A percentile compares a stretch with the other conserved stretches of the same genome.
Conservation (phyloP, 2,329 filamentous ascomycete species). For the Neophaeococcomyces mojaviensis region DNA sequence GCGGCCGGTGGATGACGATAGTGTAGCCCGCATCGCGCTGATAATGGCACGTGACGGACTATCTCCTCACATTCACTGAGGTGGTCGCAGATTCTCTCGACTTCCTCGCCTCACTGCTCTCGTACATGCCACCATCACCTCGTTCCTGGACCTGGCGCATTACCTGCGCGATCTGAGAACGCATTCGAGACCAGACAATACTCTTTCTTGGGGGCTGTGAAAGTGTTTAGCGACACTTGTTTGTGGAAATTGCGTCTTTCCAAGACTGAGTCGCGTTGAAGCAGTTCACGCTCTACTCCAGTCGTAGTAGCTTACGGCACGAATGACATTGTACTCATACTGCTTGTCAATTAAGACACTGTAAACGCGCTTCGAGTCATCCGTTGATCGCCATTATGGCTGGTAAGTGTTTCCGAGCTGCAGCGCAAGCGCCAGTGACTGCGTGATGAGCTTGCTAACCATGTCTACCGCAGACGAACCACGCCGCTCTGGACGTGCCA, state of each 20-base stretch:
- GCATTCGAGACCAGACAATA: too few species aligned
- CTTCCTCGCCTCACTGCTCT: too few species aligned
- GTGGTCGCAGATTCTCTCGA: too few species aligned
- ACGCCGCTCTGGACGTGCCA: conserved; percentile 87
- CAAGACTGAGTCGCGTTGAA: conserved; percentile 18
- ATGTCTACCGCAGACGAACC: conserved; percentile 58
- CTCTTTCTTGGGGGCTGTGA: not conserved
- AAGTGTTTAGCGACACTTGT: not conserved
- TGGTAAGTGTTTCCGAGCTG: conserved; percentile 49
- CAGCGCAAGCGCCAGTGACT: conserved; percentile 1
- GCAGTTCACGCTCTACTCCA: conserved; percentile 8
- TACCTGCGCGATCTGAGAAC: too few species aligned
- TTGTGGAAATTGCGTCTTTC: conserved; percentile 11
- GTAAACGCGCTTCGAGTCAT: conserved; percentile 16
- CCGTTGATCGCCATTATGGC: conserved; percentile 43
- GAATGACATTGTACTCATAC: conserved; percentile 1
- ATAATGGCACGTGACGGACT: too few species aligned
- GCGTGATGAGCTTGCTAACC: conserved; percentile 4
- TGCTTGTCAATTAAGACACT: not conserved
- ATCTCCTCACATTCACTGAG: too few species aligned
- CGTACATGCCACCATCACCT: too few species aligned
- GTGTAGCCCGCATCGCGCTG: too few species aligned
- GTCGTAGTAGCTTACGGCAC: not conserved
- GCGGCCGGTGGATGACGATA: too few species aligned
- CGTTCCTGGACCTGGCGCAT: too few species aligned